These are phyloP conservation scores for Boletus rufocinnamomeus DNA, from an alignment of 768 basidiomycete species.

Conservation along the genomic window DNA sequence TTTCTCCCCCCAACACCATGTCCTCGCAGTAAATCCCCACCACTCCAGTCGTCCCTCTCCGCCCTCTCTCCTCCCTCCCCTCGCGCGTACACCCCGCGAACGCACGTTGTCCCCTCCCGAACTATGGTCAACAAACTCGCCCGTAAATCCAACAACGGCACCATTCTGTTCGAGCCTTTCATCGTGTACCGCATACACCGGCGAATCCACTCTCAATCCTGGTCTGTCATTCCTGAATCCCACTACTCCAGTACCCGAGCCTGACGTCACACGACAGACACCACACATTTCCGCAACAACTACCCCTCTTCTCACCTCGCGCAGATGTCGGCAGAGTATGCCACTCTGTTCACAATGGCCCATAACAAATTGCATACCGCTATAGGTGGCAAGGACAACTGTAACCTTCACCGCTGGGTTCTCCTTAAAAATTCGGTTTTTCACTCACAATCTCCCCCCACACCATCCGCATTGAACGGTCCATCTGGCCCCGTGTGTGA, in stretches of 20 bases:
- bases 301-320: constrained; percentile 11
- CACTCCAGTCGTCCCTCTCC: constrained; percentile 11
- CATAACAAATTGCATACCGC: constrained; percentile 74
- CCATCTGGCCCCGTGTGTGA: constrained; percentile 30
- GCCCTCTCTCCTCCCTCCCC: neutral
- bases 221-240: constrained; percentile 20
- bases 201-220: constrained; percentile 33
- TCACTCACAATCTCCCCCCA: constrained; percentile 48
- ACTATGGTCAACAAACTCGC: constrained; percentile 85
- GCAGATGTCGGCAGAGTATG: constrained; percentile 50
- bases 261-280: constrained; percentile 25
- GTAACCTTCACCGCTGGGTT: constrained; percentile 85
- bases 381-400: constrained; percentile 59
- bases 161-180: constrained; percentile 83
- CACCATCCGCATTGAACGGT: constrained; percentile 30
- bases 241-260: neutral
- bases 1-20: constrained; percentile 39
- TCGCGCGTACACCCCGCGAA: constrained; percentile 29
- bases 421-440: constrained; percentile 83
- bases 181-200: constrained; percentile 85
- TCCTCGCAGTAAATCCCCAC: constrained; percentile 32
- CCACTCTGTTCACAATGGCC: constrained; percentile 62
- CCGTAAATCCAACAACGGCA: constrained; percentile 82
- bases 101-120: constrained; percentile 33
- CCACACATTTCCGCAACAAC: constrained; percentile 9